phyloP scores from a whole-genome alignment of 2,329 filamentous ascomycete genomes.

The Exophiala mesophila region DNA sequence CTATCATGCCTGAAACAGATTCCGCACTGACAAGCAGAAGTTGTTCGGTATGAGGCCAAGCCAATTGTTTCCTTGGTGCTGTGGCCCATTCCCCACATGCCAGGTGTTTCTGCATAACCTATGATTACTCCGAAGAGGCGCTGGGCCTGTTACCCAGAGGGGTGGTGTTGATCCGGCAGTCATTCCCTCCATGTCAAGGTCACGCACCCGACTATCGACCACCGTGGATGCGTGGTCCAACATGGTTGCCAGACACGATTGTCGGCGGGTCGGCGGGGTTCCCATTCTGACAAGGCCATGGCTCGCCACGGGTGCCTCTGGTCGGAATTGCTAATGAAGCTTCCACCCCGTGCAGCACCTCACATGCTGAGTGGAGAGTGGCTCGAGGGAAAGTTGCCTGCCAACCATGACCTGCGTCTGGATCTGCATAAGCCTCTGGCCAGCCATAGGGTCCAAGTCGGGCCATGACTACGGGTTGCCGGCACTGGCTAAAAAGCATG shows the following conservation, averaged over 20 bases:
- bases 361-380: conserved; percentile 10
- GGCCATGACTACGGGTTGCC: conserved; percentile 21
- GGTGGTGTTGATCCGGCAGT: too few relatives aligned
- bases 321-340: too few relatives aligned
- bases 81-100: conserved; percentile 17
- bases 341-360: too few relatives aligned
- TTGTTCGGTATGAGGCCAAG: too few relatives aligned
- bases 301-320: too few relatives aligned
- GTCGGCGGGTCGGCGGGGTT: too few relatives aligned
- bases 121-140: conserved; percentile 14
- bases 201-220: too few relatives aligned
- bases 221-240: too few relatives aligned
- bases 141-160: conserved; percentile 3
- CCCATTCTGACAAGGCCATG: not conserved
- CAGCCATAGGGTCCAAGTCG: conserved; percentile 18
- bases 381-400: conserved; percentile 1
- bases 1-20: not conserved
- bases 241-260: too few relatives aligned
- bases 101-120: conserved; percentile 15
- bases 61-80: not conserved
- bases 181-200: too few relatives aligned
- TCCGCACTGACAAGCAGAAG: too few relatives aligned
- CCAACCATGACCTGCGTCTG: conserved; percentile 18
- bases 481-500: conserved; percentile 26
- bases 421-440: conserved; percentile 20